Evolutionary conservation across 1,284 basidiomycete genomes (phyloP), one percentile per base, ranked within the genome.

Genomic region (Cystobasidium sp.): DNA sequence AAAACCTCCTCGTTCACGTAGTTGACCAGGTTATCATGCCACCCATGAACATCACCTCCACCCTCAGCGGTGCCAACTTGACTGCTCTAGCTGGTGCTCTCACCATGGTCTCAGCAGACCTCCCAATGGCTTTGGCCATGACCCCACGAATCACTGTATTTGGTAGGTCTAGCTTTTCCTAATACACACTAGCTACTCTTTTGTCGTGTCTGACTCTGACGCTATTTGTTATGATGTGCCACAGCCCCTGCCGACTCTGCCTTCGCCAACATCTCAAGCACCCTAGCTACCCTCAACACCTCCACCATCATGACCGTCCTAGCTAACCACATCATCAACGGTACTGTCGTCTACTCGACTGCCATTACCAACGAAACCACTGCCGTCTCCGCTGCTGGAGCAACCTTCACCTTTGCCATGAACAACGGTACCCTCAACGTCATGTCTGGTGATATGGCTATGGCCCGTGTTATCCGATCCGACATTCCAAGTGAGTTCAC

Each of bases 301-400:
- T 68, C 76, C 61, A 24, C 68, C 20, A 67, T 74, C 51, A 39
- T 70, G 7, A 75, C 74, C 53, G 76, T 82, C 8, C 74, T 82
- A 10, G 71, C 75, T 24, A 81, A 81, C 76, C 80, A 82, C 77
- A 80, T 82, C 58, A 76, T 82, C 63, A 81, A 81, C 68, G 80
- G 80, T 12, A 77, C 79, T 16, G 78, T 78, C 31, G 77, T 80
- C 41, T 83, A 83, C 77, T 81, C 81, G 10, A 77, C 79, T 4
- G 64, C 76, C 14, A 66, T 82, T 53, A 76, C 75, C 14, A 55
- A 77, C 20, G 77, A 79, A n/a, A 63, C 72, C 22, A 77, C 73
- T 7, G 81, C 79, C 47, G 78, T 80, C 74, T 81, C 81, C 43
- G 82, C 82, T 12, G 79, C 79, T 5, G 83, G 83, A n/a, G 77